Percentiles rank a stretch among this genome's conserved stretches.
Evolutionary conservation across 345 rosid genomes (phyloP).

Genomic region (Lagerstroemia speciosa): DNA sequence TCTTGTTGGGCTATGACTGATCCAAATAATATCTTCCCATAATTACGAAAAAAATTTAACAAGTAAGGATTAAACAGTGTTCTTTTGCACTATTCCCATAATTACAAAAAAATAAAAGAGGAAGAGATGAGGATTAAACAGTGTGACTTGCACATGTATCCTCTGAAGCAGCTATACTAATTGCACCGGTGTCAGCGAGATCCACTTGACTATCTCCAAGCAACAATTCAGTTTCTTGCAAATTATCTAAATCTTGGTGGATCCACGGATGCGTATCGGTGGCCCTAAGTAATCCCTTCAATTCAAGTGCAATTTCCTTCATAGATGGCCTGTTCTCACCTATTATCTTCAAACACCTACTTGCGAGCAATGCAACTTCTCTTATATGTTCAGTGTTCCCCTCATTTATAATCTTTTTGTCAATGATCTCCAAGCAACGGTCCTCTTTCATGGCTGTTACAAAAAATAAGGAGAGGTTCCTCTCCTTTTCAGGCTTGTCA

Average conservation of each 20-base stretch:
- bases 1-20: too few species aligned
- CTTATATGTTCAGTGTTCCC: conserved; percentile 9
- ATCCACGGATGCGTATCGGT: neutral
- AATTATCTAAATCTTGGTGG: neutral
- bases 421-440: conserved; percentile 17
- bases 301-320: conserved; percentile 26
- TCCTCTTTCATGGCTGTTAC: conserved; percentile 17
- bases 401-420: conserved; percentile 4
- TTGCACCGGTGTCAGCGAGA: too few species aligned
- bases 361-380: conserved; percentile 19
- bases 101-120: too few species aligned
- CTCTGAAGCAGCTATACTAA: too few species aligned
- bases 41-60: too few species aligned
- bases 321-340: conserved; percentile 31
- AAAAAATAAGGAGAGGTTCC: conserved; percentile 22
- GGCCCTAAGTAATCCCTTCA: conserved; percentile 11
- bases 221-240: neutral
- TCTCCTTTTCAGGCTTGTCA: conserved; percentile 20
- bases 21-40: too few species aligned
- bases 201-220: too few species aligned
- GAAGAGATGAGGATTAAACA: too few species aligned
- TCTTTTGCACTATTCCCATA: too few species aligned
- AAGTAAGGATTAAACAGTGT: too few species aligned
- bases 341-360: conserved; percentile 18
- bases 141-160: too few species aligned